Base-by-base conservation (phyloP, 2,329 filamentous ascomycete genomes). In the Pochonia chlamydosporia region DNA sequence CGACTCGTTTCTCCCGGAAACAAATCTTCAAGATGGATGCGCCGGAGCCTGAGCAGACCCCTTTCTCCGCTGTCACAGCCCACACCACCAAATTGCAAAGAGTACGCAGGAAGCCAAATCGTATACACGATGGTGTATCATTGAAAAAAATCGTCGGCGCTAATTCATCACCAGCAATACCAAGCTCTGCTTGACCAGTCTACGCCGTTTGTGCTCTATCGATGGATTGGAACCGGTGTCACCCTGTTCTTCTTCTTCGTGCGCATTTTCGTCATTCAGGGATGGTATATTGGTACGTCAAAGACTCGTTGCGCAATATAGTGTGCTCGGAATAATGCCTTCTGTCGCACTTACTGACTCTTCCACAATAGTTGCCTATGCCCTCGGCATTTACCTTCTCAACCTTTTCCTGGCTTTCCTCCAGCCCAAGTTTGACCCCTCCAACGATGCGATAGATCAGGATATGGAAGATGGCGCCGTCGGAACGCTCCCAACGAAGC, bases 401-500 rank as follows among this genome's bases (percentile, higher is more conserved):
- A 99, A 99, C 73, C 84, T 99, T 51, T 99, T 99, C 80, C 89
- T 99, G 65, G 93, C 93, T 59, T 99, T 99, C 76, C 79, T 99
- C 47, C 89, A 92, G 63, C 93, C 93, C 59, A 99, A 99, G 75
- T 97, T 99, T 75, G 93, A 99, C 73, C 93, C 93, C 47, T 95
- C 90, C 54, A 89, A 93, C 64, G 92, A 96, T 64, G 77, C 78
- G 42, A 76, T 90, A 65, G 93, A 99, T 67, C 93, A 90, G 64
- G 91, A 95, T 56, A 92, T 97, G 79, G 93, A 99, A 70, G 92
- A 96, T 59, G 93, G 93, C 52, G 79, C 89, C 14, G 82, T 82
- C 24, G 85, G 85, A 46, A 81, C 82, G 23, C 82, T 99, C 37
- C 93, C 93, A 21, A 97, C 90, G 49, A 96, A 96, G 74, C 84